Percentiles rank a stretch among this genome's conserved stretches.
Conservation (phyloP, 352 stramenopile genomes). For the Phytopythium helicoides region DNA sequence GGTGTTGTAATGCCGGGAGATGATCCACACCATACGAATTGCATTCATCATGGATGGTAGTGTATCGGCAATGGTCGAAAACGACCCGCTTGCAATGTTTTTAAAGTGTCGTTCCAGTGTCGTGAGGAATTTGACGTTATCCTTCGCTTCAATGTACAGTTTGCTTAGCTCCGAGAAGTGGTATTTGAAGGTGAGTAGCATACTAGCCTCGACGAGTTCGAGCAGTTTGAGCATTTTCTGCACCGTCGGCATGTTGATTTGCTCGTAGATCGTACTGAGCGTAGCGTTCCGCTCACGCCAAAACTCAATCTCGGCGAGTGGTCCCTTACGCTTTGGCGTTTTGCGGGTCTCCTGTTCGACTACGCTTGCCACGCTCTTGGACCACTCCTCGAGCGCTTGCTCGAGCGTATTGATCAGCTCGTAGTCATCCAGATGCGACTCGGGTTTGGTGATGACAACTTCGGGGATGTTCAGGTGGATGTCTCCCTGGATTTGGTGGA, state of each 20-base stretch:
- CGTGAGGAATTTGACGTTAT: constrained; percentile 96
- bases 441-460: constrained; percentile 87
- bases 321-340: constrained; percentile 84
- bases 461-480: constrained; percentile 93
- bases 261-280: constrained; percentile 94
- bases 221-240: constrained; percentile 95
- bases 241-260: constrained; percentile 95
- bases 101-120: constrained; percentile 97
- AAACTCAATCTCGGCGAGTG: constrained; percentile 95
- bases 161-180: constrained; percentile 95
- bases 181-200: constrained; percentile 92
- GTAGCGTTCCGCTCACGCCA: constrained; percentile 94
- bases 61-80: constrained; percentile 91
- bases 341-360: constrained; percentile 91
- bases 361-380: constrained; percentile 85
- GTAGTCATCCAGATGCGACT: constrained; percentile 83
- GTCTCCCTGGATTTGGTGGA: constrained; percentile 93
- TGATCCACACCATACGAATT: constrained; percentile 97
- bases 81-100: constrained; percentile 90
- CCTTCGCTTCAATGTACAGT: constrained; percentile 94
- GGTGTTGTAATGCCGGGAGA: constrained; percentile 97
- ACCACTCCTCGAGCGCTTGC: constrained; percentile 92
- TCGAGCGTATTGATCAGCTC: constrained; percentile 89
- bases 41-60: constrained; percentile 96
- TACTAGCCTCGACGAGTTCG: constrained; percentile 88